Conservation (phyloP, 805 yeast species). For the Pichia cabralensis region DNA sequence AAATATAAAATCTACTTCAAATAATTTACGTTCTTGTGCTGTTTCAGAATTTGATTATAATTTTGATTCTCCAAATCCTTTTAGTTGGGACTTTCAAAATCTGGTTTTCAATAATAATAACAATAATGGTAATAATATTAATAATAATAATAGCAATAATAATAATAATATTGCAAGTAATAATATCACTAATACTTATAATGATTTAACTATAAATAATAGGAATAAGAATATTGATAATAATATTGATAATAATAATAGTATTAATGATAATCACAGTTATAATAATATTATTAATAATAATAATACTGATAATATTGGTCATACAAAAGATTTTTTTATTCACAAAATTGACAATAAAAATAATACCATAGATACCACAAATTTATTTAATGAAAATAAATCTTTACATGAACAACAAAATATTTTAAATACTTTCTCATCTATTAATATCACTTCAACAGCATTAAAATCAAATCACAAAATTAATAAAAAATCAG, state of each 20-base stretch:
- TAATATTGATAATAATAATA: too few relatives aligned
- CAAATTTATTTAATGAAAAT: too few relatives aligned
- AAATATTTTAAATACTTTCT: too few relatives aligned
- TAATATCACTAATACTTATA: not conserved
- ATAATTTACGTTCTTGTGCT: constrained; percentile 18
- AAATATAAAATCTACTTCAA: constrained; percentile 1
- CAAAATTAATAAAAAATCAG: too few relatives aligned
- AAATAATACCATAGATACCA: too few relatives aligned
- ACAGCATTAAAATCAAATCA: too few relatives aligned
- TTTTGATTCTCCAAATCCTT: constrained; percentile 20
- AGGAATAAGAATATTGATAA: not conserved
- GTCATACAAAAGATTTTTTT: too few relatives aligned
- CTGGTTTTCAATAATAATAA: constrained; percentile 8
- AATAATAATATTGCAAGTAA: not conserved
- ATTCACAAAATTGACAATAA: too few relatives aligned
- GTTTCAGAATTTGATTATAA: constrained; percentile 24
- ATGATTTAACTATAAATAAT: constrained; percentile 5
- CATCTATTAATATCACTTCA: too few relatives aligned
- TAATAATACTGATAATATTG: not conserved
- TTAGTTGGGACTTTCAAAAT: constrained; percentile 23
- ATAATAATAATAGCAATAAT: not conserved
- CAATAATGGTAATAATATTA: constrained; percentile 1
- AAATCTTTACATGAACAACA: too few relatives aligned
- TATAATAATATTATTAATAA: not conserved
- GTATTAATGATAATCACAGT: too few relatives aligned